phyloP scores from a whole-genome alignment of 108 stramenopile species.

The Pseudonitzschia multiseries region DNA sequence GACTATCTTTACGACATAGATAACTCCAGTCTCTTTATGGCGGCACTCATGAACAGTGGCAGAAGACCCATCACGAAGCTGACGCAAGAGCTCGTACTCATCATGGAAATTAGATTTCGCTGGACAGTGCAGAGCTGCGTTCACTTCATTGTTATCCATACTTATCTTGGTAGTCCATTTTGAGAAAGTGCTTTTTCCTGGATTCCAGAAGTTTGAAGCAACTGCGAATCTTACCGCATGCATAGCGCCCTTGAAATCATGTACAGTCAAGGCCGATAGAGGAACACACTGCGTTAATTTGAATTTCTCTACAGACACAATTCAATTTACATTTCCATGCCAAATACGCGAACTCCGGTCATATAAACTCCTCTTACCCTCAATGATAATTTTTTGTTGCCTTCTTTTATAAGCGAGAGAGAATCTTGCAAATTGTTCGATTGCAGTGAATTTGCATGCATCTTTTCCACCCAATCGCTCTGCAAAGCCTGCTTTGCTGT shows the following conservation, averaged over 20 bases:
- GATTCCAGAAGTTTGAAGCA: slow-evolving; percentile 49
- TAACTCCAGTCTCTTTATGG: slow-evolving; percentile 30
- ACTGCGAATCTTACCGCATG: slow-evolving; percentile 46
- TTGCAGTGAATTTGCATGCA: slow-evolving; percentile 20
- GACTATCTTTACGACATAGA: slow-evolving; percentile 42
- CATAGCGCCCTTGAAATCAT: slow-evolving; percentile 45
- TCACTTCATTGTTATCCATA: slow-evolving; percentile 33
- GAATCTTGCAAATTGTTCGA: slow-evolving; percentile 43
- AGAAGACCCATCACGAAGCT: slow-evolving; percentile 76
- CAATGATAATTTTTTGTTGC: slow-evolving; percentile 20
- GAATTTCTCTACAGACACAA: neutral
- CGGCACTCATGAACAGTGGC: slow-evolving; percentile 78
- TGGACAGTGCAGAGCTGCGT: slow-evolving; percentile 18
- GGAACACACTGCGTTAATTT: neutral
- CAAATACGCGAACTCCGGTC: no score
- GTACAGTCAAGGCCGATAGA: neutral
- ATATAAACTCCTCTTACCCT: slow-evolving; percentile 7
- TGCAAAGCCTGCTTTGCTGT: slow-evolving; percentile 65
- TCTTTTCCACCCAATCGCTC: slow-evolving; percentile 65
- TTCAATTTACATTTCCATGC: no score
- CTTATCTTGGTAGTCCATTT: slow-evolving; percentile 16
- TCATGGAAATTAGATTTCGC: slow-evolving; percentile 47
- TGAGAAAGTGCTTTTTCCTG: slow-evolving; percentile 31
- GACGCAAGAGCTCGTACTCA: slow-evolving; percentile 50
- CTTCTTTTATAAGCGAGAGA: slow-evolving; percentile 30